Percentiles rank a stretch among this genome's conserved stretches.
These are phyloP conservation scores for Fusarium sp. DNA, from an alignment of 2,329 filamentous ascomycete species.

Conservation along the genomic window DNA sequence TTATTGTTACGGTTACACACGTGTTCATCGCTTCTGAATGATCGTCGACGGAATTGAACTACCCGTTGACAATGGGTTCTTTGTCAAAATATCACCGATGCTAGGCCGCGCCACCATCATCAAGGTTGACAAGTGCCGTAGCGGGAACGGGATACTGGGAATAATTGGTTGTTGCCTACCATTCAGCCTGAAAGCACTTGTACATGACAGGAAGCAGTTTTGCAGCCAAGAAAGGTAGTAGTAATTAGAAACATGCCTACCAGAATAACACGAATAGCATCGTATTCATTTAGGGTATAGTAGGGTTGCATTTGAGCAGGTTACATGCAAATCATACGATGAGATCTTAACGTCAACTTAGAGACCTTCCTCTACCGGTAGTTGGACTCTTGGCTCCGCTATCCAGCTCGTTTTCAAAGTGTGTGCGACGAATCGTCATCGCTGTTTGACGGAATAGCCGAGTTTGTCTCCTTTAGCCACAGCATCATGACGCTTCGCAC, in stretches of 20 bases:
- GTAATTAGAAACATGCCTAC: background rate
- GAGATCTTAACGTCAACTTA: background rate
- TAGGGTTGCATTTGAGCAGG: constrained; percentile 14
- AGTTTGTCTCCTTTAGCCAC: constrained; percentile 22
- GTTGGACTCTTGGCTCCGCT: constrained; percentile 9
- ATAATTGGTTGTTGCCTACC: background rate
- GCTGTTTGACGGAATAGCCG: constrained; percentile 29
- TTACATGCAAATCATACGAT: constrained; percentile 34
- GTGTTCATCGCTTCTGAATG: constrained; percentile 1
- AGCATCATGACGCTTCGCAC: constrained; percentile 26
- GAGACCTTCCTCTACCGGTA: background rate
- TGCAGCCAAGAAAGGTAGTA: constrained; percentile 10
- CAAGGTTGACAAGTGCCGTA: constrained; percentile 33
- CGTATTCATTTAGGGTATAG: constrained; percentile 1
- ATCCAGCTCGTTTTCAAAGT: constrained; percentile 17
- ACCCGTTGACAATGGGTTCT: constrained; percentile 1
- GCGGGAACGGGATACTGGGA: constrained; percentile 7
- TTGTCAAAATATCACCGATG: constrained; percentile 29
- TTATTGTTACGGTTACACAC: constrained; percentile 14
- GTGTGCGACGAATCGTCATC: constrained; percentile 9
- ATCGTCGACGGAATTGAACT: background rate
- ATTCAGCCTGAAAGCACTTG: background rate
- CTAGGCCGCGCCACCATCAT: constrained; percentile 30
- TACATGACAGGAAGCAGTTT: background rate
- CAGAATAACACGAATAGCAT: background rate